Percentiles rank a stretch among this genome's conserved stretches.
These are phyloP conservation scores for Epichloe uncinata DNA, from an alignment of 2,329 filamentous ascomycete species.

Conservation along the genomic window DNA sequence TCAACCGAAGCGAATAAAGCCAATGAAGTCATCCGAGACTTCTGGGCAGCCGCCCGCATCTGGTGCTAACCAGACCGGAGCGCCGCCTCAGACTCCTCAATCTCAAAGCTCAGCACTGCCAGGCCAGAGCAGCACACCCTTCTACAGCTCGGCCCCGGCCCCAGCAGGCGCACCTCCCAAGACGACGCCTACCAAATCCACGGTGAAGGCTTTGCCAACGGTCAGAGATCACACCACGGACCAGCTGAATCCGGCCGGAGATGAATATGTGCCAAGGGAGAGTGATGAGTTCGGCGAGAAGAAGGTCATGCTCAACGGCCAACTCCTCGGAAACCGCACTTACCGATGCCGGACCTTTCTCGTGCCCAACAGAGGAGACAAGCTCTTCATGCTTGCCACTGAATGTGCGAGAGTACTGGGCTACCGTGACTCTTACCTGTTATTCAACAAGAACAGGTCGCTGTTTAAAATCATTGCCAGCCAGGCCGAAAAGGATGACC, in stretches of 20 bases:
- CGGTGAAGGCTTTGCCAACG: conserved; percentile 87
- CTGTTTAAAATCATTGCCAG: conserved; percentile 96
- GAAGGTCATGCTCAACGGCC: conserved; percentile 77
- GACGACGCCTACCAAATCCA: conserved; percentile 66
- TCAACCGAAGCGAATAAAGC: conserved; percentile 43
- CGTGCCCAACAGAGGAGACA: conserved; percentile 80
- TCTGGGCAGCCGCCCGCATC: conserved; percentile 39
- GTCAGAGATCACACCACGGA: conserved; percentile 96
- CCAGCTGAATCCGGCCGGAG: conserved; percentile 74
- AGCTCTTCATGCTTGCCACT: conserved; percentile 96
- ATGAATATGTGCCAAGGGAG: conserved; percentile 91
- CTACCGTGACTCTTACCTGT: conserved; percentile 91
- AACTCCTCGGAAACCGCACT: conserved; percentile 67
- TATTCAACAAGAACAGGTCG: conserved; percentile 98
- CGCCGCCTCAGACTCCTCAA: conserved; percentile 43
- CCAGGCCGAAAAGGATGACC: conserved; percentile 89
- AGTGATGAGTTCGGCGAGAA: conserved; percentile 87
- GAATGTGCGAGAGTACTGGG: conserved; percentile 89
- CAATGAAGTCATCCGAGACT: conserved; percentile 50
- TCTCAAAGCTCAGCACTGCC: conserved; percentile 33
- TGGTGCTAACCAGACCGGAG: conserved; percentile 23
- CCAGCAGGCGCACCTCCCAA: conserved; percentile 52
- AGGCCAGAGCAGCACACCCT: conserved; percentile 26
- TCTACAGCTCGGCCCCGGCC: conserved; percentile 25
- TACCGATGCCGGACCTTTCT: conserved; percentile 91